Evolutionary conservation across 495 filamentous ascomycete species (phyloP).

Genomic region (Zalerion maritima): DNA sequence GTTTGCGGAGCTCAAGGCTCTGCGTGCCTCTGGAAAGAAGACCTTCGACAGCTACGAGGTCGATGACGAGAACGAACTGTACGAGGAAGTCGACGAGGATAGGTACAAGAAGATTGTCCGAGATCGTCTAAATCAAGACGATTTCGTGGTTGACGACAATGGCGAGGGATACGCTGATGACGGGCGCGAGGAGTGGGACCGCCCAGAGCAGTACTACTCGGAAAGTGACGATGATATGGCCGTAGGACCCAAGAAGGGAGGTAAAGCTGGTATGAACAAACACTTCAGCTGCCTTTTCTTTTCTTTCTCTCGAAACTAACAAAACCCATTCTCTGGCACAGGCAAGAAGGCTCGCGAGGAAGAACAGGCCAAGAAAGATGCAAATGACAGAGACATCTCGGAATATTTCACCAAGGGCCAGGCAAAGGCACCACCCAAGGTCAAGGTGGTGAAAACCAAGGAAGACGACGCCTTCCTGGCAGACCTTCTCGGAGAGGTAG

Average conservation of each 20-base stretch:
- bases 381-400: conserved; percentile 78
- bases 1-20: conserved; percentile 68
- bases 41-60: conserved; percentile 79
- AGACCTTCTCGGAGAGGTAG: conserved; percentile 75
- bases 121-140: conserved; percentile 77
- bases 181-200: conserved; percentile 92
- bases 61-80: conserved; percentile 68
- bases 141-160: conserved; percentile 94
- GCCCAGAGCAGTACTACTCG: conserved; percentile 47
- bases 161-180: conserved; percentile 92
- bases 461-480: conserved; percentile 79
- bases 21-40: conserved; percentile 82
- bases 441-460: conserved; percentile 60
- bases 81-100: conserved; percentile 94
- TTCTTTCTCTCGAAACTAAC: background rate
- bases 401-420: conserved; percentile 81
- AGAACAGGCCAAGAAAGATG: conserved; percentile 70
- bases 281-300: background rate
- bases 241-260: conserved; percentile 38
- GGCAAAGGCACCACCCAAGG: conserved; percentile 50
- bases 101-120: conserved; percentile 93
- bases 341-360: conserved; percentile 84
- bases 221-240: conserved; percentile 61
- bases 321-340: conserved; percentile 12
- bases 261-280: conserved; percentile 37